Evolutionary conservation across 1,284 basidiomycete genomes (phyloP).

Genomic region (Puccinia coronata): DNA sequence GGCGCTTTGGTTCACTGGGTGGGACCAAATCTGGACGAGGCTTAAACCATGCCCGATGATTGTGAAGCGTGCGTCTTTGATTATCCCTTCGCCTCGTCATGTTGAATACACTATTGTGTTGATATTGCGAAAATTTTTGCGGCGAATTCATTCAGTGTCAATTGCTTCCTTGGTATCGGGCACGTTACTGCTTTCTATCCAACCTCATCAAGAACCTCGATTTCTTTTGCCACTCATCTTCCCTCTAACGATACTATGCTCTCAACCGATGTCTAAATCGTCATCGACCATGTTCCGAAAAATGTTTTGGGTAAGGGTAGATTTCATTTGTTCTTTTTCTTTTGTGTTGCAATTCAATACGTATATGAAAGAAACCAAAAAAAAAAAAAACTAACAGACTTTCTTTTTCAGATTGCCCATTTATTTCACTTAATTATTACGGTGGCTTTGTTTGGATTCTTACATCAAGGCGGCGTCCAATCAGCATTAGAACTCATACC

Average conservation of each 20-base stretch:
- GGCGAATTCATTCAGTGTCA: conserved; percentile 10
- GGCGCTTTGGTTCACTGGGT: conserved; percentile 6
- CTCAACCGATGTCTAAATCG: conserved; percentile 1
- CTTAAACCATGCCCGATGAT: not conserved
- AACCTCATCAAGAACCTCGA: conserved; percentile 59
- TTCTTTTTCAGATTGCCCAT: conserved; percentile 20
- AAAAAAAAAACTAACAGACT: not conserved
- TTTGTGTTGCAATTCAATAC: not conserved
- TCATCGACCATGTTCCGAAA: not conserved
- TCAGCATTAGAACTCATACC: conserved; percentile 2
- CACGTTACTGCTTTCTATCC: conserved; percentile 54
- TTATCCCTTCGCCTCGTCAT: not conserved
- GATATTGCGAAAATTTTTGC: not conserved
- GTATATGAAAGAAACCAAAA: not conserved
- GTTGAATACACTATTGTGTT: not conserved
- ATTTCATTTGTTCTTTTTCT: too few relatives aligned
- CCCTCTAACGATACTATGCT: conserved; percentile 52
- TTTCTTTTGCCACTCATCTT: conserved; percentile 58
- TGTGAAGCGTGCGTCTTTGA: not conserved
- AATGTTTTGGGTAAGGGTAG: conserved; percentile 37
- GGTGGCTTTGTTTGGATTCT: conserved; percentile 18
- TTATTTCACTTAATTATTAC: conserved; percentile 23
- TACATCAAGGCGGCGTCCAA: conserved; percentile 35
- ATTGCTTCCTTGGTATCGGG: conserved; percentile 51
- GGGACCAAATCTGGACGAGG: conserved; percentile 5